Evolutionary conservation across 192 early-diverging fungal species (phyloP).

Genomic region (Coemansia sp.): DNA sequence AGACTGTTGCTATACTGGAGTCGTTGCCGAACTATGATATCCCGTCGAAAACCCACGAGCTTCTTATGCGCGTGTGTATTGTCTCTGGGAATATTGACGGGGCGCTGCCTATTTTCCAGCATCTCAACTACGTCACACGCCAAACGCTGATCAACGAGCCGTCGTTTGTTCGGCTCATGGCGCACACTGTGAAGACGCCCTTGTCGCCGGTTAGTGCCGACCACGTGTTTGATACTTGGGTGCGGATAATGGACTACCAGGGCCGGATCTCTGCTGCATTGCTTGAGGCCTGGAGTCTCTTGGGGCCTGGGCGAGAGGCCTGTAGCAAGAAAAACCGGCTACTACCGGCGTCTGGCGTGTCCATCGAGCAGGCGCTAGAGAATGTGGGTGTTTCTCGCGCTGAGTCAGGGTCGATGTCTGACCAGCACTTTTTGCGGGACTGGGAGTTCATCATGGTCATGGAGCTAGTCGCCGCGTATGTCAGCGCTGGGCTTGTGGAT

Average conservation of each 20-base stretch:
- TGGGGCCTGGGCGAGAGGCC: neutral
- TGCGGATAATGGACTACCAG: conserved; percentile 20
- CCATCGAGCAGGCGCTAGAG: conserved; percentile 17
- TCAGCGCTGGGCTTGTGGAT: neutral
- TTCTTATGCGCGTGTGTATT: conserved; percentile 40
- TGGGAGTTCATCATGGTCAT: conserved; percentile 44
- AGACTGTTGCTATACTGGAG: conserved; percentile 1
- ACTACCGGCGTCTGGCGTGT: conserved; percentile 4
- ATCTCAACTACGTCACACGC: conserved; percentile 22
- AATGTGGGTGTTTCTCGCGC: neutral
- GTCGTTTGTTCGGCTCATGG: conserved; percentile 26
- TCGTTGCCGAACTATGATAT: neutral
- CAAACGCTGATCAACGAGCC: conserved; percentile 12
- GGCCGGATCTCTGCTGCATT: conserved; percentile 20
- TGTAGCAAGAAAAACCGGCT: conserved; percentile 10
- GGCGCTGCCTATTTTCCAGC: conserved; percentile 25
- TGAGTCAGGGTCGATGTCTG: neutral
- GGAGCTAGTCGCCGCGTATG: conserved; percentile 33
- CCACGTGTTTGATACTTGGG: conserved; percentile 43
- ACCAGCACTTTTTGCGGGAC: conserved; percentile 23
- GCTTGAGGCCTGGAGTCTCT: conserved; percentile 15
- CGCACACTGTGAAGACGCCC: conserved; percentile 23
- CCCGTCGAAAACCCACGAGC: conserved; percentile 33
- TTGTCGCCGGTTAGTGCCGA: conserved; percentile 33
- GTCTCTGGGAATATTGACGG: conserved; percentile 8